These are phyloP conservation scores for Dendrobium nobile DNA, from an alignment of 106 monocot species.

Conservation along the genomic window DNA sequence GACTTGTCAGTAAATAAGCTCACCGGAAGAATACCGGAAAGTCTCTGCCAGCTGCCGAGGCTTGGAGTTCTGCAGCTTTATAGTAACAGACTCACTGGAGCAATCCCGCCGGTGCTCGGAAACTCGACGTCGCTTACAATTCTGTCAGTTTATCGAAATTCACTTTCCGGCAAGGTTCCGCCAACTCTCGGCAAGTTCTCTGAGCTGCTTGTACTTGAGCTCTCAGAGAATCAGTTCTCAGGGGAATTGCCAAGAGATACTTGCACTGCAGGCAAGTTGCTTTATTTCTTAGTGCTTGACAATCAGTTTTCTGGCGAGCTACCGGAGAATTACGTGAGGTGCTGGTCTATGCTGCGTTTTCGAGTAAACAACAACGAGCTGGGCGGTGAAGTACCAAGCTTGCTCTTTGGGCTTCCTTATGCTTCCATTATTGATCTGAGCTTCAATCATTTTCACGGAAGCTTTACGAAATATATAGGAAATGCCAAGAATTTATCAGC, in stretches of 20 bases:
- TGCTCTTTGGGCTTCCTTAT: conserved; percentile 57
- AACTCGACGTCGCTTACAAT: conserved; percentile 68
- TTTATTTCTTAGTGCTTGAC: conserved; percentile 56
- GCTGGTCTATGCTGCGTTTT: conserved; percentile 62
- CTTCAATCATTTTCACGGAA: conserved; percentile 65
- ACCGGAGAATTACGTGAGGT: conserved; percentile 50
- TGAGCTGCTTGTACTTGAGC: conserved; percentile 52
- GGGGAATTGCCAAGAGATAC: conserved; percentile 53
- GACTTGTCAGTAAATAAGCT: conserved; percentile 79
- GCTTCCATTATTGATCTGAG: conserved; percentile 74
- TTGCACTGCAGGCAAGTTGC: conserved; percentile 50
- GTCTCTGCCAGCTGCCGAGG: conserved; percentile 38
- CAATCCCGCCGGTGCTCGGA: conserved; percentile 48
- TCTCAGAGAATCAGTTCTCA: conserved; percentile 74
- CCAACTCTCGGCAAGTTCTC: conserved; percentile 55
- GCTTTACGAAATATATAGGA: conserved; percentile 40
- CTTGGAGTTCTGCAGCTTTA: conserved; percentile 71
- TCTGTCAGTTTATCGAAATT: conserved; percentile 70
- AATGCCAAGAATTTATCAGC: conserved; percentile 74
- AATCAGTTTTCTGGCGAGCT: conserved; percentile 59
- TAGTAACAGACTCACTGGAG: conserved; percentile 69
- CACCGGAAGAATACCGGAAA: conserved; percentile 61
- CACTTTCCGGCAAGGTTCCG: conserved; percentile 60
- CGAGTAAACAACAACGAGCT: conserved; percentile 67
- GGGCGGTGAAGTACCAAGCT: conserved; percentile 40